Percentiles rank a stretch among this genome's conserved stretches.
Evolutionary conservation across 2,329 filamentous ascomycete genomes (phyloP).

Genomic region (Colletotrichum godetiae): DNA sequence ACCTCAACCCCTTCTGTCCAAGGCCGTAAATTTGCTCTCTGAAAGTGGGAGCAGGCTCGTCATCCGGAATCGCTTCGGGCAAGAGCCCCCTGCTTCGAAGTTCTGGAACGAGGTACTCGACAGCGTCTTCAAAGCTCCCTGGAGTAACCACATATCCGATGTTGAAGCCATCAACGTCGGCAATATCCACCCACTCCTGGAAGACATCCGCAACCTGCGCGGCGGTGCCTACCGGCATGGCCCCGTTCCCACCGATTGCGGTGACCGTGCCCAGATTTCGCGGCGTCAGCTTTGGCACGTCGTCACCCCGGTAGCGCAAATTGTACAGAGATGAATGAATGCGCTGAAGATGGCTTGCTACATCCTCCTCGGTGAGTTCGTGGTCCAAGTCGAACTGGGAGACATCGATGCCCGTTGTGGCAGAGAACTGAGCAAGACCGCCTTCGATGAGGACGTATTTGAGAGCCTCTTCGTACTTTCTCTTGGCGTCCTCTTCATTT

Average conservation of each 20-base stretch:
- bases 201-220: slow-evolving; percentile 56
- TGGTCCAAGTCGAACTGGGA: slow-evolving; percentile 67
- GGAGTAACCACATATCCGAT: slow-evolving; percentile 56
- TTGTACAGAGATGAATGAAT: slow-evolving; percentile 60
- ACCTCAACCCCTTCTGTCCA: slow-evolving; percentile 15
- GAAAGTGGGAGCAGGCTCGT: background rate
- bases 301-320: slow-evolving; percentile 59
- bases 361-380: slow-evolving; percentile 64
- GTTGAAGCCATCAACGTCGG: slow-evolving; percentile 55
- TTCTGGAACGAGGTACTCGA: slow-evolving; percentile 44
- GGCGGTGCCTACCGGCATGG: slow-evolving; percentile 50
- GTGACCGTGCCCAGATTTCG: slow-evolving; percentile 53
- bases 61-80: background rate
- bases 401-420: slow-evolving; percentile 71
- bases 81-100: slow-evolving; percentile 40
- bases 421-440: slow-evolving; percentile 65
- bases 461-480: slow-evolving; percentile 61
- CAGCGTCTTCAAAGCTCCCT: slow-evolving; percentile 47
- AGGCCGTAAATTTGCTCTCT: slow-evolving; percentile 18
- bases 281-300: slow-evolving; percentile 55
- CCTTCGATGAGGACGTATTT: slow-evolving; percentile 65
- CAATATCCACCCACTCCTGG: slow-evolving; percentile 55
- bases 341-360: slow-evolving; percentile 61
- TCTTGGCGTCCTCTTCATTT: slow-evolving; percentile 63
- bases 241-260: slow-evolving; percentile 52